Evolutionary conservation across 202 grass and related monocot species (phyloP), one percentile per base, ranked within the genome.

Genomic region (Setaria italica): DNA sequence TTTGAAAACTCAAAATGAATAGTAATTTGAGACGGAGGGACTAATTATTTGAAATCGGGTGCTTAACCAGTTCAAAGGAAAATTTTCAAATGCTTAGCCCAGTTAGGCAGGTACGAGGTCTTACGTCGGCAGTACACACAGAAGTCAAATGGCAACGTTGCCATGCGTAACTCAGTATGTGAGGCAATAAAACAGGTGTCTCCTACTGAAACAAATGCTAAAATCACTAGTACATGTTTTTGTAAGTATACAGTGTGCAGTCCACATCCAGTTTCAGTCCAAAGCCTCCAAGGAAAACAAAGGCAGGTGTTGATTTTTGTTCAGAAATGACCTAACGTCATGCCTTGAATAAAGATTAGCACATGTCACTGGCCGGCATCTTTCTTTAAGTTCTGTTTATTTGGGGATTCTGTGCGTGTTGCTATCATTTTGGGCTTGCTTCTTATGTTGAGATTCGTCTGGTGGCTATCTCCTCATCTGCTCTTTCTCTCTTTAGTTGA

Each of bases 181-280:
- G 4, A 50, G 32, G 21, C 29, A 47, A 4, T 30, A 5, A 16
- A 74, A 14, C 29, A 54, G 33, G 50, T 30, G 58, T 33, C 8
- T 34, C 59, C 15, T 74, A 11, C 43, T 13, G 59, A 65, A 79
- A 80, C 62, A 67, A 51, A 67, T 80, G 32, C 32, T 21, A 13
- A 45, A 4, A 8, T 45, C 10, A 70, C 39, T 69, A 20, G 8
- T 67, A 42, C 32, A 7, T 41, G 17, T 3, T 6, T 37, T 2
- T 37, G 35, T 37, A 37, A 55, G 0, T 6, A 55, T 55, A 56
- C 17, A 7, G 19, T 20, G 5, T 6, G 54, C 16, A 54, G 51
- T 54, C 51, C 4, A 4, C 51, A 54, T 78, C 34, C 74, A 60
- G 15, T 20, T 63, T 48, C 57, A 6, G 42, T 33, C 35, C 35